Conservation (phyloP, 805 yeast species). For the Starmera quercuum region DNA sequence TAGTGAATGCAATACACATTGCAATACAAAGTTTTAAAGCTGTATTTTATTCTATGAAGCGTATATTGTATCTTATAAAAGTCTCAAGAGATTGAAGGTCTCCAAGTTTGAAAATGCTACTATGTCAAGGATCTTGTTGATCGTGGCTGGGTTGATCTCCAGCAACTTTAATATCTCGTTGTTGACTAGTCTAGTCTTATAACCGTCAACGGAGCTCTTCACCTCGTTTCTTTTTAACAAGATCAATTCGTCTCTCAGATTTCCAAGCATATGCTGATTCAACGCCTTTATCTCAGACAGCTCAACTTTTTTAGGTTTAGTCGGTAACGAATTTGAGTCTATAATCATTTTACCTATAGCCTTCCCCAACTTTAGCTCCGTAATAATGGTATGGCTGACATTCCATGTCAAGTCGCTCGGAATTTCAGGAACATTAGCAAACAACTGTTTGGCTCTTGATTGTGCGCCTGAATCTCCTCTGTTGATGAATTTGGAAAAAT, state of each 20-base stretch:
- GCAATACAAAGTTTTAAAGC: too few relatives aligned
- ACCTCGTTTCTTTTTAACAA: constrained; percentile 5
- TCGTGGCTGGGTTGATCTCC: constrained; percentile 2
- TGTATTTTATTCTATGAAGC: too few relatives aligned
- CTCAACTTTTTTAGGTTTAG: constrained; percentile 4
- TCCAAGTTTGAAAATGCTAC: constrained; percentile 13
- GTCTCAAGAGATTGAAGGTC: constrained; percentile 12
- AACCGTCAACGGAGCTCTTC: background rate
- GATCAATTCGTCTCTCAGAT: constrained; percentile 13
- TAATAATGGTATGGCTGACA: constrained; percentile 9
- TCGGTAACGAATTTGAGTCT: too few relatives aligned
- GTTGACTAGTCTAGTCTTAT: constrained; percentile 1
- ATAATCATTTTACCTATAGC: constrained; percentile 2
- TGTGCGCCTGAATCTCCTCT: background rate
- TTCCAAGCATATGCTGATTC: constrained; percentile 7
- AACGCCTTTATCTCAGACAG: constrained; percentile 11
- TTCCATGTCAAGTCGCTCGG: constrained; percentile 13
- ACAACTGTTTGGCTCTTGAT: constrained; percentile 2
- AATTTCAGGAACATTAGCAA: constrained; percentile 5
- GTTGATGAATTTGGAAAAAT: constrained; percentile 4
- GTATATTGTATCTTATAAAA: too few relatives aligned
- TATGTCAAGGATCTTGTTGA: constrained; percentile 11
- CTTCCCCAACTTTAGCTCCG: constrained; percentile 13
- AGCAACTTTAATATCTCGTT: constrained; percentile 6
- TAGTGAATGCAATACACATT: too few relatives aligned